Evolutionary conservation across 2,329 filamentous ascomycete genomes (phyloP), one percentile per base, ranked within the genome.

Genomic region (Cytospora leucostoma): DNA sequence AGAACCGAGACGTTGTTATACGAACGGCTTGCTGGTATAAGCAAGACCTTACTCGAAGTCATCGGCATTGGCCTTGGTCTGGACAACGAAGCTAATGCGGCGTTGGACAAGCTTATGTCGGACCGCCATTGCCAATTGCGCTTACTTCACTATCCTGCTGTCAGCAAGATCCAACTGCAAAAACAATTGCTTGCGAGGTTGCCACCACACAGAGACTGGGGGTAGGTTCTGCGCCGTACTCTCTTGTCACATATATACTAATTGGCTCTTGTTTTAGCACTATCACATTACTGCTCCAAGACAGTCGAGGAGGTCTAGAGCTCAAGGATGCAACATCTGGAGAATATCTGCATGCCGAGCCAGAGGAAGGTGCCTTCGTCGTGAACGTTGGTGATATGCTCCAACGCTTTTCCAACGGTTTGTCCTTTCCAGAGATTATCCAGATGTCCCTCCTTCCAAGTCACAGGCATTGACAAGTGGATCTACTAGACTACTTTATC

Each of bases 221-320:
- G 76, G 65, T 76, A 68, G 66, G 67, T 17, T 71, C 62, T 37
- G 35, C 12, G 35, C 7, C 35, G 35, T 37, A 37, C 35, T 37
- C 32, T 4, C 47, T 56, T 13, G 34, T 33, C 27, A 15, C 17
- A 17, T 19, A 40, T 52, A 49, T 55, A 38, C 17, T 37, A 35
- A 35, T 35, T 62, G 8, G 10, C 52, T 19, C 40, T 38, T 17
- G 17, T 37, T 34, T 34, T 51, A 69, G 76, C 34, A 76, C 78
- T 7, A 76, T 85, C 33, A 86, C 83, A 0, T 67, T 86, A 63
- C 71, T 85, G 7, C 84, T 84, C 67, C 83, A 86, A 68, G 82
- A 85, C 67, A 75, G 78, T 33, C 75, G 76, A 56, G 81, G 81
- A 3, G 82, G 82, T 0, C 68, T 85, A 21, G 79, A 84, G 65